Percentiles rank a stretch among this genome's conserved stretches.
These are phyloP conservation scores for Phytophthora rubi DNA, from an alignment of 352 stramenopile species.

Conservation along the genomic window DNA sequence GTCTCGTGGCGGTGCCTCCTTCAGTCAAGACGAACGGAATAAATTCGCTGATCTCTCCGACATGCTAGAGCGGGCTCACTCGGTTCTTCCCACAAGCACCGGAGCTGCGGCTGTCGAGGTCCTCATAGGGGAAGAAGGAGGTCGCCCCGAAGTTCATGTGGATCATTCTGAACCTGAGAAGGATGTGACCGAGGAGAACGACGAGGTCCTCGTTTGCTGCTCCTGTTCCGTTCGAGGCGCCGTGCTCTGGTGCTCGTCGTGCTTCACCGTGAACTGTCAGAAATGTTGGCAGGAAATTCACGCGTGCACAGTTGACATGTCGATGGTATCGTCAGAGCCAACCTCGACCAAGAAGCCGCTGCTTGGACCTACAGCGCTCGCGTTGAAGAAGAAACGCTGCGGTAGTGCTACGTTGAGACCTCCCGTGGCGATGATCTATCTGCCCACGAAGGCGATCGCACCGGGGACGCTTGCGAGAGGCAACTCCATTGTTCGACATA, in stretches of 20 bases:
- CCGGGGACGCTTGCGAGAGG: slow-evolving; percentile 39
- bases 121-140: neutral
- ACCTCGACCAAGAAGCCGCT: slow-evolving; percentile 8
- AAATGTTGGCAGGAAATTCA: slow-evolving; percentile 62
- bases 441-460: slow-evolving; percentile 53
- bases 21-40: slow-evolving; percentile 4
- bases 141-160: neutral
- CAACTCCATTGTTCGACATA: slow-evolving; percentile 12
- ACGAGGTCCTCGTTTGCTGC: slow-evolving; percentile 55
- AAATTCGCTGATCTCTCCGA: slow-evolving; percentile 11
- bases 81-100: slow-evolving; percentile 4
- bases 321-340: slow-evolving; percentile 9
- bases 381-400: slow-evolving; percentile 28
- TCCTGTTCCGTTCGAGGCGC: slow-evolving; percentile 40
- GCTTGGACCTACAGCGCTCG: slow-evolving; percentile 40
- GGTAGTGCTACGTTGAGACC: slow-evolving; percentile 15
- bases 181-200: slow-evolving; percentile 6
- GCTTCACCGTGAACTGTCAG: slow-evolving; percentile 64
- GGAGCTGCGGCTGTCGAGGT: neutral
- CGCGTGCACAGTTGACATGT: slow-evolving; percentile 51
- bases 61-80: slow-evolving; percentile 18
- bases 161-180: slow-evolving; percentile 7
- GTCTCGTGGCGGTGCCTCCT: slow-evolving; percentile 2
- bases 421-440: slow-evolving; percentile 59
- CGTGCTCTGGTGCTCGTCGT: slow-evolving; percentile 66